Evolutionary conservation across 2,329 filamentous ascomycete genomes (phyloP), one percentile per base, ranked within the genome.

Genomic region (Pseudocercospora eumusae): DNA sequence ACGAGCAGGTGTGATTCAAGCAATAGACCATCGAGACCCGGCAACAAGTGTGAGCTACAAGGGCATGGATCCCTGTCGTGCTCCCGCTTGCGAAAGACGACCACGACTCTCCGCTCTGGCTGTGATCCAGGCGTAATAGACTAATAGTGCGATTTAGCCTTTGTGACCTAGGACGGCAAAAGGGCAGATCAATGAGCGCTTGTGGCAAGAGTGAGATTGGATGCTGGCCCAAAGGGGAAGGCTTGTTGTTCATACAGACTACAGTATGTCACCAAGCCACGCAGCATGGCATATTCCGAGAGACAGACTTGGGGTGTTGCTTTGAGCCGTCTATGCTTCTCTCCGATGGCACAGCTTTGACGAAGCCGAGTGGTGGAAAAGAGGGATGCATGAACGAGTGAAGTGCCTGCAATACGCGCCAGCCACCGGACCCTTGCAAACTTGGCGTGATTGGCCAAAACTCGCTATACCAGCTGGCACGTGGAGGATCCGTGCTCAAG

Each of bases 201-300:
- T 61, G 59, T 57, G 53, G 53, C 25, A 57, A 23, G 45, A 23
- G 40, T 25, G 40, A 61, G 44, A 57, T 53, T 61, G 59, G 59
- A 57, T 52, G 44, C 31, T 44, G 42, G 25, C 42, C 25, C 56
- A 27, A 47, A 31, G 7, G 36, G 45, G 44, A 21, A 47, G 44
- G 21, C 44, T 21, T 47, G 9, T 23, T 25, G 42, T 11, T 52
- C 47, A 52, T 25, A 52, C n/a, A n/a, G n/a, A n/a, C n/a, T n/a
- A n/a, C n/a, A n/a, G n/a, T n/a, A n/a, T 27, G 23, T 52, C 47
- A 36, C 28, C 25, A 54, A 33, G 50, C 27, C 50, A 54, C 50
- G 50, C 27, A 33, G 50, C 50, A 31, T 54, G 50, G 50, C 50
- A 36, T 36, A 9, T 20, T 28, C 50, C 25, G 23, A 50, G 47